Conservation (phyloP, 768 basidiomycete species). For the Russula sp. region DNA sequence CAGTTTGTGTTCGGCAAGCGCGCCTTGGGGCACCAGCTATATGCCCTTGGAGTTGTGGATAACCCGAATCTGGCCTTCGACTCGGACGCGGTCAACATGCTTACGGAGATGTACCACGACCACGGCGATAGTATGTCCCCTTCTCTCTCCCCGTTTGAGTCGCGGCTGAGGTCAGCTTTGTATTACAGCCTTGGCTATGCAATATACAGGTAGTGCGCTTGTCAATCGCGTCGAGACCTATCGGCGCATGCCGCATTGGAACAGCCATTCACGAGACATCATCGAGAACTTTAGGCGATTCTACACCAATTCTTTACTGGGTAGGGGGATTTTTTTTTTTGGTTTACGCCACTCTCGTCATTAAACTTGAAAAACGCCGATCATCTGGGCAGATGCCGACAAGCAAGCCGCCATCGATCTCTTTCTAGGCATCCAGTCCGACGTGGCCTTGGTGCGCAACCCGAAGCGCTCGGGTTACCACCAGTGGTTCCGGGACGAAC, state of each 20-base stretch:
- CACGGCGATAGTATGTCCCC: conserved; percentile 79
- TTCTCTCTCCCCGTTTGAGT: not conserved
- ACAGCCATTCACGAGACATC: conserved; percentile 92
- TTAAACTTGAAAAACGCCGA: not conserved
- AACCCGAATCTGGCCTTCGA: conserved; percentile 84
- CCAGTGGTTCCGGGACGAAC: conserved; percentile 73
- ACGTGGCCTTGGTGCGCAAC: conserved; percentile 41
- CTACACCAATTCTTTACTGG: conserved; percentile 89
- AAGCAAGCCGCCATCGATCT: conserved; percentile 97
- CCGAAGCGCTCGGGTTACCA: conserved; percentile 66
- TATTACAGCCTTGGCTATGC: conserved; percentile 74
- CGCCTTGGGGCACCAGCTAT: conserved; percentile 89
- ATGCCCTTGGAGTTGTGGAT: conserved; percentile 85
- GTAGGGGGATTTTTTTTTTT: conserved; percentile 33
- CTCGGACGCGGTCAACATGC: conserved; percentile 90
- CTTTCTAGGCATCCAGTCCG: conserved; percentile 72
- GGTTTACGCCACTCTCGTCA: not conserved
- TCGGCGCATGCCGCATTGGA: conserved; percentile 93
- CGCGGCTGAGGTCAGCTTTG: not conserved
- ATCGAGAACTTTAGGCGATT: conserved; percentile 92
- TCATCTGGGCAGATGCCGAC: conserved; percentile 64
- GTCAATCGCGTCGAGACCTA: conserved; percentile 97
- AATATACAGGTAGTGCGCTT: conserved; percentile 94
- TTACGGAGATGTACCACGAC: conserved; percentile 98
- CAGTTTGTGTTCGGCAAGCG: conserved; percentile 97